Conservation (phyloP, 306 rosid species). For the Notholithocarpus densiflorus region DNA sequence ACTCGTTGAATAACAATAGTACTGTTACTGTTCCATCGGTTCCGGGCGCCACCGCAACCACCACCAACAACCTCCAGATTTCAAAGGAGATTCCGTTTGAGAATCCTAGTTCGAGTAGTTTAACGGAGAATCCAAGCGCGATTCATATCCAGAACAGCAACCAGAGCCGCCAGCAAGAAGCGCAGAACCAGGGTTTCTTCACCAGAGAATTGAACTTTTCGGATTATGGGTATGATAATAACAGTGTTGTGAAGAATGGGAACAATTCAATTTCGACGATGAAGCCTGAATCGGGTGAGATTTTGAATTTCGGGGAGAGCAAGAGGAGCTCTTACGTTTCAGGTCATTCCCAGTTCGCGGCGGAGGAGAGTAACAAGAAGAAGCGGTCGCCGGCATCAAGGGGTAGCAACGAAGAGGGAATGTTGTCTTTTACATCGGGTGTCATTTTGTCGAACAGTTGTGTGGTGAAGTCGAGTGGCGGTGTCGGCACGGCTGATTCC, state of each 20-base stretch:
- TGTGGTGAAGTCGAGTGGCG: conserved; percentile 42
- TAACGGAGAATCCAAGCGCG: conserved; percentile 57
- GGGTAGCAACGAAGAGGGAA: conserved; percentile 77
- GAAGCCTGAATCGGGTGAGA: conserved; percentile 90
- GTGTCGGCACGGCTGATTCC: conserved; percentile 41
- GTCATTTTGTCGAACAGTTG: conserved; percentile 54
- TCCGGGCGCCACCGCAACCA: conserved; percentile 18
- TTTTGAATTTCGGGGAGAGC: conserved; percentile 72
- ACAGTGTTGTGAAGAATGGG: conserved; percentile 38
- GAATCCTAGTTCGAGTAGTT: conserved; percentile 53
- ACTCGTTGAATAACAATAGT: conserved; percentile 25
- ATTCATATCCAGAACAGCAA: conserved; percentile 33
- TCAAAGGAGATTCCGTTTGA: conserved; percentile 51
- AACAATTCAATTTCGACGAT: conserved; percentile 26
- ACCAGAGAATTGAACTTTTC: conserved; percentile 65
- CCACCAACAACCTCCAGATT: conserved; percentile 7
- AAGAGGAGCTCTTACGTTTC: conserved; percentile 49
- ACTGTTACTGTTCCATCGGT: conserved; percentile 11
- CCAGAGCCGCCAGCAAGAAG: conserved; percentile 20
- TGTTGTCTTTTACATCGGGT: conserved; percentile 92
- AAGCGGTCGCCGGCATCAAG: conserved; percentile 68
- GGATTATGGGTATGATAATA: conserved; percentile 45
- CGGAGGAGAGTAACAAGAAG: conserved; percentile 52
- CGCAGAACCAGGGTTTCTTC: conserved; percentile 57
- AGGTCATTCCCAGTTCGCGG: conserved; percentile 42